A percentile compares a stretch with the other conserved stretches of the same genome.
phyloP scores from a whole-genome alignment of 208 protist species.

The Acanthamoeba sp. region DNA sequence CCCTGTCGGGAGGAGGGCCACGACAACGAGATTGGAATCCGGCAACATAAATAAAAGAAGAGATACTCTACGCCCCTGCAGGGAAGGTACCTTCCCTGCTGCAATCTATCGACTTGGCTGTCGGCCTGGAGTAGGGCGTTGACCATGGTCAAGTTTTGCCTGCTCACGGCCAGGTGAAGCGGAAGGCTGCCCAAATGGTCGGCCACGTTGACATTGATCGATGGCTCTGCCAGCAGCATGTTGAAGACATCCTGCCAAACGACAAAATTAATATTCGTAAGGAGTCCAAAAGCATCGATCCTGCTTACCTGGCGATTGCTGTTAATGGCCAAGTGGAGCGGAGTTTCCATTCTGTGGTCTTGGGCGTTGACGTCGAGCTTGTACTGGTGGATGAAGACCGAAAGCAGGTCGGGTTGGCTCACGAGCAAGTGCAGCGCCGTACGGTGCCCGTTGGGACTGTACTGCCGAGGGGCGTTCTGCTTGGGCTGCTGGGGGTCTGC shows the following conservation, averaged over 20 bases:
- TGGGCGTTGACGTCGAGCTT: constrained; percentile 44
- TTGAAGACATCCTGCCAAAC: neutral
- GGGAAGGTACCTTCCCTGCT: too few relatives aligned
- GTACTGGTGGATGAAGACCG: neutral
- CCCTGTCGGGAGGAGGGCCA: neutral
- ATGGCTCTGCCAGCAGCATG: neutral
- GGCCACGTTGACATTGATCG: constrained; percentile 35
- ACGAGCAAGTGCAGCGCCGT: constrained; percentile 65
- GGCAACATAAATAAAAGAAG: too few relatives aligned
- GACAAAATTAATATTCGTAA: neutral
- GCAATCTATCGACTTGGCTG: neutral
- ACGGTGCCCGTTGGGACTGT: neutral
- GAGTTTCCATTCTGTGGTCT: neutral
- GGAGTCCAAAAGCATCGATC: neutral
- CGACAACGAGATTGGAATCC: too few relatives aligned
- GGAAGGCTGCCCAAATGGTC: neutral
- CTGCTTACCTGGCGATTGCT: neutral
- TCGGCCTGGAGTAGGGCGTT: neutral
- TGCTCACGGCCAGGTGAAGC: neutral
- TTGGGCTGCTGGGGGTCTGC: neutral
- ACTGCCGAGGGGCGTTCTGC: neutral
- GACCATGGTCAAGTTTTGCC: neutral
- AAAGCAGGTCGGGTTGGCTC: neutral
- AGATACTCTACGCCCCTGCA: too few relatives aligned
- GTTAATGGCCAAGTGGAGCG: constrained; percentile 63